Evolutionary conservation across 345 rosid species (phyloP).

Genomic region (Corchorus olitorius): DNA sequence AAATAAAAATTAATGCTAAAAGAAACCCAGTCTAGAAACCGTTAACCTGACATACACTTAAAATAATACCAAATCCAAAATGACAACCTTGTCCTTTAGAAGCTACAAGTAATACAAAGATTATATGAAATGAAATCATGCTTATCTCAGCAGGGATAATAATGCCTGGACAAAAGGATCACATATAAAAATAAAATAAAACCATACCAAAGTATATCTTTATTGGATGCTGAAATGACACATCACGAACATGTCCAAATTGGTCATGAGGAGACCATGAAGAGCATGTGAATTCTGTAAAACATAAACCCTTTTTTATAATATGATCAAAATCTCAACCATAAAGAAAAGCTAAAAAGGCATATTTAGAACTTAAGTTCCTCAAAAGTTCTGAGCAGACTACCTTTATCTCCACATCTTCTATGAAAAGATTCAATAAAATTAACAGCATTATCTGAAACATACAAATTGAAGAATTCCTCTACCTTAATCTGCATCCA

Average conservation of each 20-base stretch:
- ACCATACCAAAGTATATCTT: constrained; percentile 85
- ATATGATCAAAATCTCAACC: background rate
- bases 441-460: constrained; percentile 63
- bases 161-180: background rate
- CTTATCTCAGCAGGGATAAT: background rate
- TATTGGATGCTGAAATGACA: constrained; percentile 94
- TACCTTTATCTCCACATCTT: constrained; percentile 95
- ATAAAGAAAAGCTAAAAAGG: background rate
- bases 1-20: constrained; percentile 11
- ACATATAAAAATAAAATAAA: constrained; percentile 2
- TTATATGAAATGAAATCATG: background rate
- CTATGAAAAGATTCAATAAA: constrained; percentile 80
- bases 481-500: constrained; percentile 78
- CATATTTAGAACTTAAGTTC: constrained; percentile 9
- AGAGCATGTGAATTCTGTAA: constrained; percentile 81
- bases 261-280: constrained; percentile 73
- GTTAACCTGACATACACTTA: background rate
- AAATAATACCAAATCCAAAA: background rate
- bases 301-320: constrained; percentile 2
- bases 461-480: constrained; percentile 73
- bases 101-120: no score
- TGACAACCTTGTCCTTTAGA: background rate
- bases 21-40: background rate
- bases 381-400: constrained; percentile 17
- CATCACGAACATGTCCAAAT: constrained; percentile 74